Conservation (phyloP, 1,139 yeast genomes). For the Candida labiduridarum region DNA sequence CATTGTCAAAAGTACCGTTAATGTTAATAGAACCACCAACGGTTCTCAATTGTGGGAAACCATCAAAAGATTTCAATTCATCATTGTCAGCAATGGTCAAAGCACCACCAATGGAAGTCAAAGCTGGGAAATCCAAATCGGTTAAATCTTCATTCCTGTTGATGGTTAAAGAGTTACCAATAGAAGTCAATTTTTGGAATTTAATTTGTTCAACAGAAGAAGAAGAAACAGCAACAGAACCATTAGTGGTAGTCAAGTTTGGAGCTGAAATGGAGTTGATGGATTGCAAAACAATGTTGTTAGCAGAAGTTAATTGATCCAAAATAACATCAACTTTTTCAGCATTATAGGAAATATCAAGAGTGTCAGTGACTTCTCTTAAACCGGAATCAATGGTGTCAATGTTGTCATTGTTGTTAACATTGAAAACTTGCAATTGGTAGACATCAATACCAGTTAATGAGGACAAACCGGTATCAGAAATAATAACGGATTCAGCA, state of each 20-base stretch:
- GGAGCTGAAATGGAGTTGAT: conserved; percentile 72
- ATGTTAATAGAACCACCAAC: conserved; percentile 88
- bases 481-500: conserved; percentile 71
- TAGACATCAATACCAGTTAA: conserved; percentile 81
- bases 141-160: conserved; percentile 72
- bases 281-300: conserved; percentile 81
- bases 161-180: conserved; percentile 84
- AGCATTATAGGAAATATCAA: conserved; percentile 85
- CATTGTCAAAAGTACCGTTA: conserved; percentile 78
- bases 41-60: conserved; percentile 71
- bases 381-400: conserved; percentile 71
- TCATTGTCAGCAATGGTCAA: conserved; percentile 85
- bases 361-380: conserved; percentile 68
- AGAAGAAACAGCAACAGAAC: conserved; percentile 77
- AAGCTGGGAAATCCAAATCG: conserved; percentile 67
- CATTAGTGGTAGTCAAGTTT: conserved; percentile 70
- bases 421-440: conserved; percentile 72
- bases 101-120: conserved; percentile 82
- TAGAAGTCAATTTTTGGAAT: conserved; percentile 54
- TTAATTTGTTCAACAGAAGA: conserved; percentile 60
- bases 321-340: conserved; percentile 69
- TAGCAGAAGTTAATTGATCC: conserved; percentile 76
- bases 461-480: conserved; percentile 83
- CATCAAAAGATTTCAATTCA: conserved; percentile 61
- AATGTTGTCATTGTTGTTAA: conserved; percentile 81